These are phyloP conservation scores for Gossypium davidsonii DNA, from an alignment of 441 rosid genomes.

Conservation along the genomic window DNA sequence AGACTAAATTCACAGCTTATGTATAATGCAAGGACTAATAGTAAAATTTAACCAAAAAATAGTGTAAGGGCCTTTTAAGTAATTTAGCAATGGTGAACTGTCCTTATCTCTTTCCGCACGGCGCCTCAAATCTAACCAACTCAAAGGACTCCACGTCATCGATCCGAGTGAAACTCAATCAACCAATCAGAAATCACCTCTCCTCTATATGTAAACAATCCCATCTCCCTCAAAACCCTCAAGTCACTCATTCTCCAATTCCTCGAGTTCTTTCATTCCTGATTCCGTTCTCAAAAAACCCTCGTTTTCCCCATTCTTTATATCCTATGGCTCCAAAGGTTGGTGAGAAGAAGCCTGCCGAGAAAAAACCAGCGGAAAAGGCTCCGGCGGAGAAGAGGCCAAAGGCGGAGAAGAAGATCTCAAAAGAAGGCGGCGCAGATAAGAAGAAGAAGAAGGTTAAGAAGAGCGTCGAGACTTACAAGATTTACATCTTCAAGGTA, in stretches of 20 bases:
- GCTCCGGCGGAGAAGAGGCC: conserved; percentile 45
- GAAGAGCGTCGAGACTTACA: conserved; percentile 26
- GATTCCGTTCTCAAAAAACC: too few relatives aligned
- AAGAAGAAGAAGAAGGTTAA: conserved; percentile 44
- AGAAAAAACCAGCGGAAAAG: conserved; percentile 46
- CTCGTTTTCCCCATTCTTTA: too few relatives aligned
- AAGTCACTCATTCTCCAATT: background rate
- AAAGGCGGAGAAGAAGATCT: conserved; percentile 51
- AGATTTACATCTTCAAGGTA: too few relatives aligned
- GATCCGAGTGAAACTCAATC: conserved; percentile 16
- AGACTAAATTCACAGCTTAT: too few relatives aligned
- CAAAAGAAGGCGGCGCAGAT: conserved; percentile 41
- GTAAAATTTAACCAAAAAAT: too few relatives aligned
- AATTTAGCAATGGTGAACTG: background rate
- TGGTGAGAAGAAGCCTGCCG: conserved; percentile 30
- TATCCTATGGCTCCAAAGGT: conserved; percentile 37
- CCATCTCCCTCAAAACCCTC: background rate
- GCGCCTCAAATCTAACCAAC: background rate
- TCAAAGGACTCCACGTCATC: conserved; percentile 16
- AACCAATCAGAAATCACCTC: conserved; percentile 22
- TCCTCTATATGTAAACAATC: conserved; percentile 16
- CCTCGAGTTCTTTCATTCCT: background rate
- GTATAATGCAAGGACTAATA: too few relatives aligned
- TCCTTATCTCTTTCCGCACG: background rate
- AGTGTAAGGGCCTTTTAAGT: too few relatives aligned